Conservation (phyloP, 768 basidiomycete genomes). For the Phylloporus arenicola region DNA sequence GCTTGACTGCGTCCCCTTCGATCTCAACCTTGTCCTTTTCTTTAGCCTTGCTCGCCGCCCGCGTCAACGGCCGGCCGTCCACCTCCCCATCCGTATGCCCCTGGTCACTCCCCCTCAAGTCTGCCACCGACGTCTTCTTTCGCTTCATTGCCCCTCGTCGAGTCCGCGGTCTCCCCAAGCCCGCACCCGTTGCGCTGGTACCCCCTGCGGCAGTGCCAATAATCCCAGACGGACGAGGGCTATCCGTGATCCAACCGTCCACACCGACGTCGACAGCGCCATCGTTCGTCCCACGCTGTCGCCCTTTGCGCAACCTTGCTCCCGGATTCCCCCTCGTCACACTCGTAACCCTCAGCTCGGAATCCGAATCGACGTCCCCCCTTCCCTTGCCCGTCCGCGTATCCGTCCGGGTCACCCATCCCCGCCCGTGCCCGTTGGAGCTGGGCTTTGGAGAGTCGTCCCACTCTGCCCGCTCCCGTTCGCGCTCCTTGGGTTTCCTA, state of each 20-base stretch:
- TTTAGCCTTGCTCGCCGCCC: not conserved
- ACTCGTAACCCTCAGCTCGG: conserved; percentile 3
- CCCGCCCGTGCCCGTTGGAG: not conserved
- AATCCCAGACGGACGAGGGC: not conserved
- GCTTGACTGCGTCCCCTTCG: not conserved
- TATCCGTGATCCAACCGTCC: conserved; percentile 3
- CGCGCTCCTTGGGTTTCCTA: conserved; percentile 17
- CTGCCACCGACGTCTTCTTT: conserved; percentile 20
- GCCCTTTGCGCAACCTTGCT: conserved; percentile 16
- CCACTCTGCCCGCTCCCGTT: conserved; percentile 1
- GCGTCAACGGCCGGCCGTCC: not conserved
- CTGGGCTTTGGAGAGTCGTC: conserved; percentile 1
- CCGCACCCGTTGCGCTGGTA: not conserved
- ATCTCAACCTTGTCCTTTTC: too few species aligned
- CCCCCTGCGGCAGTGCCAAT: not conserved
- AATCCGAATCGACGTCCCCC: conserved; percentile 11
- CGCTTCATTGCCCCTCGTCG: conserved; percentile 5
- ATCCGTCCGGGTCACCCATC: conserved; percentile 30
- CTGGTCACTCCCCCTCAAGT: conserved; percentile 22
- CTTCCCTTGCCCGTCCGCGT: conserved; percentile 6
- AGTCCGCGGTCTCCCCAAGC: not conserved
- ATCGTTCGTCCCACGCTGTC: not conserved
- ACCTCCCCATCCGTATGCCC: conserved; percentile 28
- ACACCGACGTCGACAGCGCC: not conserved
- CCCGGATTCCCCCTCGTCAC: not conserved